Conservation (phyloP, 2,329 filamentous ascomycete genomes). For the Apiospora rasikravindrae region DNA sequence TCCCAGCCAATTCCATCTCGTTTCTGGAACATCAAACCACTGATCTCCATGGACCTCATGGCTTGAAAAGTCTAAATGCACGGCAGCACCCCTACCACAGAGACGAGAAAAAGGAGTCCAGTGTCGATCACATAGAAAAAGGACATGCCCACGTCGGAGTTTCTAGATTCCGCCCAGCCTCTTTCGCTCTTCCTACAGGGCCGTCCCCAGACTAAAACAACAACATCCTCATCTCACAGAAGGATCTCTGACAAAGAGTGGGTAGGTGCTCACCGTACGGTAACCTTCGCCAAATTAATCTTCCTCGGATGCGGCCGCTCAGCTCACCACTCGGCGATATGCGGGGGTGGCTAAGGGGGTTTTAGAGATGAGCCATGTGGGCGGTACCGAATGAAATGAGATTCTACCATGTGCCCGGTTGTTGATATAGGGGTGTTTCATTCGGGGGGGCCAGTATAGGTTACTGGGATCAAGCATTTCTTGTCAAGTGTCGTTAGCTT, state of each 20-base stretch:
- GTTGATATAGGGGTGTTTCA: not conserved
- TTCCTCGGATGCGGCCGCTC: not conserved
- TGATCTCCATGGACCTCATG: not conserved
- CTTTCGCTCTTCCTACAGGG: not conserved
- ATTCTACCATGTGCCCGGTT: not conserved
- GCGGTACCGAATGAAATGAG: not conserved
- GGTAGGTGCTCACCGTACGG: not conserved
- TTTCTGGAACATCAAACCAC: not conserved
- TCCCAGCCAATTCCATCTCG: not conserved
- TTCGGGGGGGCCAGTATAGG: not conserved
- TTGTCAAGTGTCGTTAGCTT: not conserved
- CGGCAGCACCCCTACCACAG: not conserved
- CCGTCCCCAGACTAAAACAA: not conserved
- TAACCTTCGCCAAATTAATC: not conserved
- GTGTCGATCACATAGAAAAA: not conserved
- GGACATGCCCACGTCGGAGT: not conserved
- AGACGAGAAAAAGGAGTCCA: not conserved
- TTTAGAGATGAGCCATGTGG: not conserved
- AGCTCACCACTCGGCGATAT: not conserved
- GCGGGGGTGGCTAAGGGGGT: not conserved
- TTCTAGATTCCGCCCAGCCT: not conserved
- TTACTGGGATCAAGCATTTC: not conserved
- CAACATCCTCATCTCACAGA: not conserved
- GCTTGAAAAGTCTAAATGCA: not conserved
- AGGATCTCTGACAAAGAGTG: not conserved